Evolutionary conservation across 2,329 filamentous ascomycete genomes (phyloP).

Genomic region (Diaporthe caulivora): DNA sequence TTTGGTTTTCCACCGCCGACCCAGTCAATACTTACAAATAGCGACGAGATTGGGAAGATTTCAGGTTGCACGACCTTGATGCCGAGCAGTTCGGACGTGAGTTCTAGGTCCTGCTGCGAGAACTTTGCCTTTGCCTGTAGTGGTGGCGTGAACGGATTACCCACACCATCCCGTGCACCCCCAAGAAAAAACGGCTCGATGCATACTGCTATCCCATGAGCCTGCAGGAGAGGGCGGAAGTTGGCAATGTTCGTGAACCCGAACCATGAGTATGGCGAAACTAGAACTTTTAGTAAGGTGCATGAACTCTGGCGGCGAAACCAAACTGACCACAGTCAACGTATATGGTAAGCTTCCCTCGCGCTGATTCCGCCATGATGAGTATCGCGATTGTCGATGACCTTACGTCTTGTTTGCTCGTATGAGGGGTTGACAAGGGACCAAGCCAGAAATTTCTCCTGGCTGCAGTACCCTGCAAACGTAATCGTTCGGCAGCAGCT

Average conservation of each 20-base stretch:
- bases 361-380: background rate
- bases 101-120: background rate
- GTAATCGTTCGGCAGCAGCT: too few relatives aligned
- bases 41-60: background rate
- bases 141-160: background rate
- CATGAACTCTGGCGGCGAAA: too few relatives aligned
- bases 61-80: conserved; percentile 9
- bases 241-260: conserved; percentile 3
- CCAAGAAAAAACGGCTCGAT: background rate
- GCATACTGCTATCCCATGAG: background rate
- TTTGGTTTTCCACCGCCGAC: too few relatives aligned
- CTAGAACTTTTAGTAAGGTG: too few relatives aligned
- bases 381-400: background rate
- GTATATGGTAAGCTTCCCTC: background rate
- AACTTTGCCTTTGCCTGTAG: conserved; percentile 8
- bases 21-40: too few relatives aligned
- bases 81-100: conserved; percentile 6
- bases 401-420: too few relatives aligned
- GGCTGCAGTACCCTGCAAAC: too few relatives aligned
- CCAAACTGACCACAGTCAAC: conserved; percentile 12
- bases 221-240: background rate
- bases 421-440: too few relatives aligned
- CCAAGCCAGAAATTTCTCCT: too few relatives aligned
- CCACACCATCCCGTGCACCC: background rate
- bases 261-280: conserved; percentile 14